Evolutionary conservation across 108 stramenopile species (phyloP), one percentile per base, ranked within the genome.

Genomic region (Nitzschia sp.): DNA sequence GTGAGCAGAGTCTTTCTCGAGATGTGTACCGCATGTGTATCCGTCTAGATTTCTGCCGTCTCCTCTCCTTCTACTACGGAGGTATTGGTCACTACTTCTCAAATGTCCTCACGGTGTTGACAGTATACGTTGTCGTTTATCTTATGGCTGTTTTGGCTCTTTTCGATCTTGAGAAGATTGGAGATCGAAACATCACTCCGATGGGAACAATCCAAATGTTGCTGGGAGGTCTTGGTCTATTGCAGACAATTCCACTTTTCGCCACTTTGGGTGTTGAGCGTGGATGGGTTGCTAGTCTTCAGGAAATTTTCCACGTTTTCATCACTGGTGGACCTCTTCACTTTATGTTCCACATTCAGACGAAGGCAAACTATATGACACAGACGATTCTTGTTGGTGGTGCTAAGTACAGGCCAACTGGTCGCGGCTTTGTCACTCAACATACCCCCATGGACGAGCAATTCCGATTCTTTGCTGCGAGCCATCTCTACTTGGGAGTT

Each of bases 291-390:
- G 83, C 86, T 8, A 94, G 95, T 60, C 54, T 92, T 17, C 81
- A 73, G 26, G 96, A 97, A 73, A 83, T 98, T 41, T 58, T 92
- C 53, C 81, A 88, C 62, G 94, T 98, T 52, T 97, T 98, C 72
- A 75, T 92, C 38, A 96, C 95, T 65, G 98, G 98, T 14, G 98
- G 97, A 39, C 98, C 98, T 19, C 74, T 98, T 37, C 97, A 98
- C 73, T 98, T 98, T 73, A 96, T 98, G 91, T 98, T 98, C 82
- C 98, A 98, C 76, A 98, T 98, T 75, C 98, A 97, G 70, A 98
- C 98, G 22, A 94, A 96, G 63, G 94, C 96, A 24, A 91, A 91
- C 66, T 98, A 97, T 83, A 97, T 97, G 89, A 81, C 91, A 24
- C 98, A 98, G 72, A 98, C 98, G 7, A 94, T 98, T 62, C 80